phyloP scores from a whole-genome alignment of 108 stramenopile species.

The Aurantiochytrium sp. region DNA sequence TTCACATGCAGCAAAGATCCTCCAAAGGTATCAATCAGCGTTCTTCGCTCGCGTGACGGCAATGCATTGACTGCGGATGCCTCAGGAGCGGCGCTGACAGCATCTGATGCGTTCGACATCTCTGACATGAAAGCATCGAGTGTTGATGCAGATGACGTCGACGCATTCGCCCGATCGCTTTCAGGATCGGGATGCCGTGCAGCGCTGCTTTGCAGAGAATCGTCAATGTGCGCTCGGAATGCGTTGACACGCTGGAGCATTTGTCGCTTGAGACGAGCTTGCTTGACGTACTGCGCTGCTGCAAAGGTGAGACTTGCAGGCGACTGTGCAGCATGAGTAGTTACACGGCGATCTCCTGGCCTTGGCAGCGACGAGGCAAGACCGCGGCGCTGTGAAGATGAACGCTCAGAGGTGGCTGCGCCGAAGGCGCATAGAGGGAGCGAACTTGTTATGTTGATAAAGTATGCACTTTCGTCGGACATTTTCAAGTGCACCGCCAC shows the following conservation, averaged over 20 bases:
- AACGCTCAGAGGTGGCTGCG: no score
- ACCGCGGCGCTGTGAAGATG: no score
- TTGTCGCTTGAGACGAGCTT: background rate
- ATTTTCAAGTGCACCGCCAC: background rate
- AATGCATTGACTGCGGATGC: no score
- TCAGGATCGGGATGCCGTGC: background rate
- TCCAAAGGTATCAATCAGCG: slow-evolving; percentile 38
- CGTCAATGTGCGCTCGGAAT: background rate
- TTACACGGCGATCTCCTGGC: background rate
- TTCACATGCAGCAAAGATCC: slow-evolving; percentile 34
- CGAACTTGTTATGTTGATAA: background rate
- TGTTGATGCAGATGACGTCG: background rate
- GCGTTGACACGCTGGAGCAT: background rate
- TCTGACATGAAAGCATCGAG: no score
- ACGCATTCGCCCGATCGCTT: background rate
- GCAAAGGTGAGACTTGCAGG: background rate
- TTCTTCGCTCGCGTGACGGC: background rate
- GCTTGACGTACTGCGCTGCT: background rate
- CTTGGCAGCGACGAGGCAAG: no score
- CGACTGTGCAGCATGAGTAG: background rate
- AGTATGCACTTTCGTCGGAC: background rate
- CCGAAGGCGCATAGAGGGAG: background rate
- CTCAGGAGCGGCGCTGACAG: no score
- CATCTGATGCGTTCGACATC: no score
- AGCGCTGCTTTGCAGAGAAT: background rate